A percentile compares a stretch with the other conserved stretches of the same genome.
phyloP scores from a whole-genome alignment of 345 rosid genomes.

The Odontarrhena argentea region DNA sequence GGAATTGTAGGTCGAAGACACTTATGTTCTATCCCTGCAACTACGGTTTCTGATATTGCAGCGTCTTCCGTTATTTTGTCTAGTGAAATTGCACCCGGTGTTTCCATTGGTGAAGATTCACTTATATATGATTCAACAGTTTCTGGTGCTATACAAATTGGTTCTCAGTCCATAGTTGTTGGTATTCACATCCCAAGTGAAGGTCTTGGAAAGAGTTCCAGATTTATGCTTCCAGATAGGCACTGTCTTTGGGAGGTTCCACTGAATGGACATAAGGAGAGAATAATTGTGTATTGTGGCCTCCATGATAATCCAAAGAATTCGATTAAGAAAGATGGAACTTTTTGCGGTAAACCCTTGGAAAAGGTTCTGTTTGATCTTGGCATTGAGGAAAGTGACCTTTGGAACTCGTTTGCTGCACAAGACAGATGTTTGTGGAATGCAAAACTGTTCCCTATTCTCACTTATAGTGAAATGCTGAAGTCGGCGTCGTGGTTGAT shows the following conservation, averaged over 20 bases:
- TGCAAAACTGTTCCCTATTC: slow-evolving; percentile 81
- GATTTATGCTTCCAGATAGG: slow-evolving; percentile 90
- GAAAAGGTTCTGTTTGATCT: slow-evolving; percentile 69
- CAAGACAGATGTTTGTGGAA: slow-evolving; percentile 92
- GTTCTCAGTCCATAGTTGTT: slow-evolving; percentile 88
- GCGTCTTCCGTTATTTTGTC: slow-evolving; percentile 86
- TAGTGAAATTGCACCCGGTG: slow-evolving; percentile 81
- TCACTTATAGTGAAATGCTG: slow-evolving; percentile 79
- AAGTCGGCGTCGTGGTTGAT: slow-evolving; percentile 79
- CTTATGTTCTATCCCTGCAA: slow-evolving; percentile 91
- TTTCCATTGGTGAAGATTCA: slow-evolving; percentile 92
- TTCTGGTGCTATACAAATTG: slow-evolving; percentile 76
- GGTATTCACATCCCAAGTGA: slow-evolving; percentile 66
- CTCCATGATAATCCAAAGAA: slow-evolving; percentile 94
- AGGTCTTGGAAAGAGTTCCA: slow-evolving; percentile 44
- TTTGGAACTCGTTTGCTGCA: slow-evolving; percentile 59
- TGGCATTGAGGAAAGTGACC: slow-evolving; percentile 68
- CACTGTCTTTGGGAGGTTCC: slow-evolving; percentile 99
- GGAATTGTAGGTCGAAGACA: slow-evolving; percentile 91
- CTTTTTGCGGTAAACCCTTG: slow-evolving; percentile 95
- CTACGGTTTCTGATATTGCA: slow-evolving; percentile 86
- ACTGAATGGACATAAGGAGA: slow-evolving; percentile 62
- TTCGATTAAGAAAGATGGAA: slow-evolving; percentile 62
- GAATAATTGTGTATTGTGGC: slow-evolving; percentile 83
- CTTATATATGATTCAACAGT: slow-evolving; percentile 80